Base-by-base conservation (phyloP, 23 red algal genomes). In the Cyanidium caldarium region DNA sequence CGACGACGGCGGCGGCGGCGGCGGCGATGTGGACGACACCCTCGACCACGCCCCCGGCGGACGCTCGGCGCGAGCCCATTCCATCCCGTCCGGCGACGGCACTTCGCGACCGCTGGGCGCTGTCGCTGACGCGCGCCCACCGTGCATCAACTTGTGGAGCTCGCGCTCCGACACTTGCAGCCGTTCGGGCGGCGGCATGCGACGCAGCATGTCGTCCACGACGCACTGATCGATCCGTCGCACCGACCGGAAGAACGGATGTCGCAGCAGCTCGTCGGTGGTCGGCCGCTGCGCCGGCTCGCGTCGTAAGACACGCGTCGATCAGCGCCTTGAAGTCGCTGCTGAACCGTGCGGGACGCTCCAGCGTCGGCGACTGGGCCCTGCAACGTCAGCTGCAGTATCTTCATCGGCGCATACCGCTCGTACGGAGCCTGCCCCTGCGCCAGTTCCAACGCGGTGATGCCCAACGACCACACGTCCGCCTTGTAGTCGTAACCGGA, bases 401-500 rank as follows among this genome's bases (percentile, higher is more conserved):
- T 82, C 68, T 95, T 95, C 83, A 95, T 88, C 0, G 90, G 83
- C 38, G 89, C 41, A 41, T 83, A 83, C 39, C 75, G 72, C 14
- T 46, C 39, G 35, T 83, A 87, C 34, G 89, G 89, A 5, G 89
- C 83, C 35, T 71, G 68, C 41, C 89, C 89, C 67, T 87, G 77
- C 1, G 89, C 89, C 28, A 95, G 38, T 65, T 95, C 89, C 29
- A 95, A 76, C 34, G 82, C 82, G 15, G 89, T 95, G 57, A 87
- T 96, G 28, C 91, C 91, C 20, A 88, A 72, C 10, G 77, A 82
- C 91, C 91, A 96, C 1, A 96, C 76, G 72, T 96, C 91, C 41
- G 91, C 91, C 71, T 96, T 96, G 83, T 84, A 88, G 70, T 96
- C 85, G 75, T 96, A 96, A 33, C 91, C 91, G 39, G 72, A 67